Evolutionary conservation across 139 green algal species (phyloP), one percentile per base, ranked within the genome.

Genomic region (Penium margaritaceum): DNA sequence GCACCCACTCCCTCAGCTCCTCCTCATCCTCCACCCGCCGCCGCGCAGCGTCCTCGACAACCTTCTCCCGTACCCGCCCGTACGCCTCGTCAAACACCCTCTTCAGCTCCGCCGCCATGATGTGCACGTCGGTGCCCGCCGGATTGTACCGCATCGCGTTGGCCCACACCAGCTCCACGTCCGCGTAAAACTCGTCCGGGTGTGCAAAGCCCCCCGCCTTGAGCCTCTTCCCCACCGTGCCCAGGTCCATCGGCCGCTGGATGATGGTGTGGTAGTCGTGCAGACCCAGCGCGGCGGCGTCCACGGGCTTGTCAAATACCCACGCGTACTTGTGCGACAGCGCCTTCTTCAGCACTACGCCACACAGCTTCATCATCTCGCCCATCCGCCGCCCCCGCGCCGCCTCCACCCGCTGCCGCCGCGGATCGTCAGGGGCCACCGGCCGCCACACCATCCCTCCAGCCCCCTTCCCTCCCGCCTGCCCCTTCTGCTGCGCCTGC

Each of bases 91-190:
- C 84, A 66, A 92, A 92, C n/a, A 78, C 71, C 6, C 81, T 75
- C 72, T 84, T 60, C 39, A 82, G 58, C 15, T 51, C 3, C 54
- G 83, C 83, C 1, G 91, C 88, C 90, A 96, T 95, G 19, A 92
- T 63, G 74, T 87, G 69, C 36, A 95, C 90, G 78, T 96, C 91
- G 37, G 65, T 85, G 60, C 82, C 85, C 9, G 84, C 84, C 51
- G 85, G 85, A 72, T 96, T 96, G 84, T 91, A 96, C 7, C 54
- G 58, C 57, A 84, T 85, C 7, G 88, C 89, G 60, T 96, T 96
- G 69, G 75, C 44, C 61, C 96, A 96, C 24, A 96, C 87, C 17
- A 88, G 82, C 32, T 67, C 62, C 6, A 88, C 34, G 70, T 91
- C 87, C 15, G n/a, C 43, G 21, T 38, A 30, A 36, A 78, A 46